Percentiles rank a stretch among this genome's conserved stretches.
These are phyloP conservation scores for Eimeria sp. DNA, from an alignment of 169 alveolate species.

Conservation along the genomic window DNA sequence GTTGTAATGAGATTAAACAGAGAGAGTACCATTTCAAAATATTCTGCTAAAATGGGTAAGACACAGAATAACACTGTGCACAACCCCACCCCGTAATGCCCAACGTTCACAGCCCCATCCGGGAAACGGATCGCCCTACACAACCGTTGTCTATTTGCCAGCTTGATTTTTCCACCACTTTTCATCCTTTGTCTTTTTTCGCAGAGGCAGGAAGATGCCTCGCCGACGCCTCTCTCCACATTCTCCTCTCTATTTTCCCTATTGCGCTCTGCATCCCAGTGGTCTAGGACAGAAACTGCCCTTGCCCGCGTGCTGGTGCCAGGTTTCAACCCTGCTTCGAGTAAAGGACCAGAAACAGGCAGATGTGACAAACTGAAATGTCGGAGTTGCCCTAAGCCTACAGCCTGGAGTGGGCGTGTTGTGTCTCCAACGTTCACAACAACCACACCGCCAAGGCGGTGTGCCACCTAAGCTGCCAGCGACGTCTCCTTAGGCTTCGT, in stretches of 20 bases:
- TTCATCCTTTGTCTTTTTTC: slow-evolving; percentile 7
- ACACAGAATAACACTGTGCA: neutral
- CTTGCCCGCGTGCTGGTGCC: neutral
- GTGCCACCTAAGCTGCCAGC: neutral
- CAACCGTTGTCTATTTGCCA: neutral
- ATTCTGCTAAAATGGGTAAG: neutral
- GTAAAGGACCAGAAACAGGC: neutral
- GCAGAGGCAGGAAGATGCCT: slow-evolving; percentile 38
- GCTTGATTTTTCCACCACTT: neutral
- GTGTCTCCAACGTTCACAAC: neutral
- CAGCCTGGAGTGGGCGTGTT: neutral
- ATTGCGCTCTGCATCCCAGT: neutral
- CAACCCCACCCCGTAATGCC: slow-evolving; percentile 22
- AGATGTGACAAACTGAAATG: neutral
- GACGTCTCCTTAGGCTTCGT: neutral
- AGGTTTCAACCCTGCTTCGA: slow-evolving; percentile 4
- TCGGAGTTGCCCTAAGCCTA: neutral
- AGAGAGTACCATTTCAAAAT: neutral
- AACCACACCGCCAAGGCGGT: neutral
- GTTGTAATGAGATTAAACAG: neutral
- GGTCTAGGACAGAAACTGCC: slow-evolving; percentile 12
- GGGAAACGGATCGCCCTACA: neutral
- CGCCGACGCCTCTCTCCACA: slow-evolving; percentile 3
- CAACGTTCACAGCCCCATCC: slow-evolving; percentile 21
- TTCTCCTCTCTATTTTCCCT: neutral